phyloP scores from a whole-genome alignment of 352 stramenopile species.

The Globisporangium spinosum region DNA sequence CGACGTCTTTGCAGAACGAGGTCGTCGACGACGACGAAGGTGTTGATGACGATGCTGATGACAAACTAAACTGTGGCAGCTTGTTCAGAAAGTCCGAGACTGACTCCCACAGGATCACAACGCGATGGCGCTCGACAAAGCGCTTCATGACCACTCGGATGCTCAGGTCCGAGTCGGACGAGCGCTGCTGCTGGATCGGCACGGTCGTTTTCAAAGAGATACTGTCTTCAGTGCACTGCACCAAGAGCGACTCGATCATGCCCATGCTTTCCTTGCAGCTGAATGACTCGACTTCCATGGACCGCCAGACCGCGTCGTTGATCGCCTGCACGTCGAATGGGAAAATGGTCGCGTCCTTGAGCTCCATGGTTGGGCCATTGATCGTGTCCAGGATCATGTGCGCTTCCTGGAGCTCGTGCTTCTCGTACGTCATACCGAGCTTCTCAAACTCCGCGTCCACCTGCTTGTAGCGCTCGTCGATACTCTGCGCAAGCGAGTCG shows the following conservation, averaged over 20 bases:
- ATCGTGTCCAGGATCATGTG: constrained; percentile 53
- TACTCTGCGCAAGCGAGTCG: constrained; percentile 25
- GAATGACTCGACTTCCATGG: constrained; percentile 30
- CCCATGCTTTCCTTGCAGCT: constrained; percentile 30
- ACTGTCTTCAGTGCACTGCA: constrained; percentile 24
- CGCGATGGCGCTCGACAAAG: constrained; percentile 32
- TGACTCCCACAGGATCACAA: constrained; percentile 54
- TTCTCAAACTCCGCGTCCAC: constrained; percentile 44
- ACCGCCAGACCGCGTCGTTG: constrained; percentile 34
- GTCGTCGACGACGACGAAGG: constrained; percentile 18
- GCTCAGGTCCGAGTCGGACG: constrained; percentile 30
- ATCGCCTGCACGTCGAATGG: constrained; percentile 40
- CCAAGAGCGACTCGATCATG: constrained; percentile 16
- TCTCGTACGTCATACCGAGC: constrained; percentile 29
- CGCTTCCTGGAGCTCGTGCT: constrained; percentile 41
- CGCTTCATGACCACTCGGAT: constrained; percentile 40
- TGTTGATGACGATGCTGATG: constrained; percentile 4
- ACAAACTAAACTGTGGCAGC: constrained; percentile 4
- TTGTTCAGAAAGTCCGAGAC: constrained; percentile 30
- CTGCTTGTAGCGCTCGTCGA: constrained; percentile 34
- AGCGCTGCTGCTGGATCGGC: constrained; percentile 35
- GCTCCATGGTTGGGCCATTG: constrained; percentile 43
- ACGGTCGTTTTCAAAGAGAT: constrained; percentile 38
- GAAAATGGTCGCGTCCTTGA: constrained; percentile 48
- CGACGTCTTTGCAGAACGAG: constrained; percentile 26